Evolutionary conservation across 1,284 basidiomycete species (phyloP).

Genomic region (Cutaneotrichosporon cavernicola): DNA sequence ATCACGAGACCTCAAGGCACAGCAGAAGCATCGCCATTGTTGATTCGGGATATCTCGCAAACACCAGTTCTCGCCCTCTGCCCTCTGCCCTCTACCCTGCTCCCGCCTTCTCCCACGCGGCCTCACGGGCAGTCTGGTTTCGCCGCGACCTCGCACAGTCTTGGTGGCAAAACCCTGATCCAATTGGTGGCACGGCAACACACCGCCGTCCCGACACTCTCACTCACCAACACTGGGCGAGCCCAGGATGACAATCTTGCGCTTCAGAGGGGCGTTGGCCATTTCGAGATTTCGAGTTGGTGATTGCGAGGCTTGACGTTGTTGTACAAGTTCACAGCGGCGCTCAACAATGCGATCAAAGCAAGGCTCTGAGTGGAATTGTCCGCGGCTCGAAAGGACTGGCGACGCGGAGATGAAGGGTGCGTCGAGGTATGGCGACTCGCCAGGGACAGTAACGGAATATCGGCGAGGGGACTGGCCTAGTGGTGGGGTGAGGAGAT

Average conservation of each 20-base stretch:
- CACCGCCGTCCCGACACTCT: not conserved
- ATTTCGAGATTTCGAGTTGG: not conserved
- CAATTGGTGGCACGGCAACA: not conserved
- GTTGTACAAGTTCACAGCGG: slow-evolving; percentile 1
- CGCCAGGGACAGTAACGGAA: not conserved
- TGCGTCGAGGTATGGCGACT: slow-evolving; percentile 10
- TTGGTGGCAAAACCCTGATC: not conserved
- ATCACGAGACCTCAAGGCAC: not conserved
- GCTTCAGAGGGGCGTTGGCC: slow-evolving; percentile 57
- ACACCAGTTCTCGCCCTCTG: not conserved
- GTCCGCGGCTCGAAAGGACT: slow-evolving; percentile 3
- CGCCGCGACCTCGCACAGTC: no score
- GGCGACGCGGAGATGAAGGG: slow-evolving; percentile 3
- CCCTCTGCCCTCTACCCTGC: not conserved
- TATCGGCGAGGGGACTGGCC: not conserved
- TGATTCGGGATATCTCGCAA: not conserved
- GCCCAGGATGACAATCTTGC: slow-evolving; percentile 79
- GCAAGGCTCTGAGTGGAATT: slow-evolving; percentile 11
- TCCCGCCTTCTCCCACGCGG: not conserved
- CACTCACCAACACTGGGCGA: slow-evolving; percentile 74
- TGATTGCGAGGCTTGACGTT: not conserved
- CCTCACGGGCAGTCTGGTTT: not conserved
- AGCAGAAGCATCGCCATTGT: not conserved
- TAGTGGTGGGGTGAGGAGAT: not conserved
- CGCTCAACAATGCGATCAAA: slow-evolving; percentile 11